Evolutionary conservation across 2,329 filamentous ascomycete species (phyloP).

Genomic region (Colletotrichum navitas): DNA sequence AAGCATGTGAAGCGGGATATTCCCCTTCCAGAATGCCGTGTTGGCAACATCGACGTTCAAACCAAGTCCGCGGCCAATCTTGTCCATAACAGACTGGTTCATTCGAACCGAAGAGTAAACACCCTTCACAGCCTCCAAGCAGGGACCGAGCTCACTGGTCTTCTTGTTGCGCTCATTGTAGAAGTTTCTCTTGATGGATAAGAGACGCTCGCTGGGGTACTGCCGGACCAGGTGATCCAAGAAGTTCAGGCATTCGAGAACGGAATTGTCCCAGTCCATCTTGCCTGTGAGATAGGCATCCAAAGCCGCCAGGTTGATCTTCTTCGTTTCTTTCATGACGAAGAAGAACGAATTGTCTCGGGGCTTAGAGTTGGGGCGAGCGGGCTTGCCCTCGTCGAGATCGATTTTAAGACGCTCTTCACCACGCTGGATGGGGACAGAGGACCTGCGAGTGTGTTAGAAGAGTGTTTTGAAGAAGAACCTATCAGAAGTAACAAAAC

Average conservation of each 20-base stretch:
- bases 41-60: slow-evolving; percentile 95
- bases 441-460: slow-evolving; percentile 50
- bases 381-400: slow-evolving; percentile 74
- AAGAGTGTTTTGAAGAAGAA: background rate
- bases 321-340: slow-evolving; percentile 73
- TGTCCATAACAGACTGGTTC: slow-evolving; percentile 64
- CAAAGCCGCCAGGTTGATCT: slow-evolving; percentile 76
- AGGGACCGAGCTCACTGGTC: slow-evolving; percentile 67
- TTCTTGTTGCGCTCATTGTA: slow-evolving; percentile 70
- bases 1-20: slow-evolving; percentile 51
- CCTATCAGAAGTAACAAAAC: slow-evolving; percentile 43
- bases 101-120: slow-evolving; percentile 88
- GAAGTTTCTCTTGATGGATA: slow-evolving; percentile 85
- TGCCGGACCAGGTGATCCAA: slow-evolving; percentile 91
- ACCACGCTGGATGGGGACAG: slow-evolving; percentile 55
- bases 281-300: slow-evolving; percentile 73
- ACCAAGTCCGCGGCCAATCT: slow-evolving; percentile 71
- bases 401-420: slow-evolving; percentile 74
- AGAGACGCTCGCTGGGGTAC: slow-evolving; percentile 75
- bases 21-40: slow-evolving; percentile 82
- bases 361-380: slow-evolving; percentile 50
- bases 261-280: slow-evolving; percentile 71
- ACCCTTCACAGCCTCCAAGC: slow-evolving; percentile 84
- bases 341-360: slow-evolving; percentile 68
- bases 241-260: slow-evolving; percentile 88